A percentile compares a stretch with the other conserved stretches of the same genome.
phyloP scores from a whole-genome alignment of 1,284 basidiomycete species.

The Leccinum subfulvum region DNA sequence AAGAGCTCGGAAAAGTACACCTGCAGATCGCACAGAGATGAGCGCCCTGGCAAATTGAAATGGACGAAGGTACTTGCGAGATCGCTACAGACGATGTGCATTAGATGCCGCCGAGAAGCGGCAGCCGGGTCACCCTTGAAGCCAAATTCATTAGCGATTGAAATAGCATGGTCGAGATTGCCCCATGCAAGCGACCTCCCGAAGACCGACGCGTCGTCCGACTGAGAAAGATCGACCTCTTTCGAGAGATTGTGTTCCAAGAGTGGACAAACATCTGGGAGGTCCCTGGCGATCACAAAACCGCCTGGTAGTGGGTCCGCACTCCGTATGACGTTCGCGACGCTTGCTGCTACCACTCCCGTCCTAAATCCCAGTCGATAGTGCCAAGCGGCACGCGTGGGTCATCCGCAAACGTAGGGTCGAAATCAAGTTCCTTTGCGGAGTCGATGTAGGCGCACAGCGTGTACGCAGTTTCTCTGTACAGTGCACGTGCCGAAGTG shows the following conservation, averaged over 20 bases:
- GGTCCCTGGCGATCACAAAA: conserved; percentile 64
- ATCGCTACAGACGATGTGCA: conserved; percentile 74
- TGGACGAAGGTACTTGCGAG: conserved; percentile 46
- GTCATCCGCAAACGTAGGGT: conserved; percentile 51
- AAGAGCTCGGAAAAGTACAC: conserved; percentile 77
- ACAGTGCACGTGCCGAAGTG: conserved; percentile 2
- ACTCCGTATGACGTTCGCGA: conserved; percentile 37
- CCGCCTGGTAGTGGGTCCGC: conserved; percentile 13
- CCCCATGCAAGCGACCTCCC: conserved; percentile 72
- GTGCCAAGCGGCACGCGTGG: conserved; percentile 16
- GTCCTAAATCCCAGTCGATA: conserved; percentile 75
- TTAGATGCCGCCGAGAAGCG: conserved; percentile 34
- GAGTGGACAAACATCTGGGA: conserved; percentile 65
- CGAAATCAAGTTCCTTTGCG: conserved; percentile 42
- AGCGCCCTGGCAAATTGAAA: not conserved
- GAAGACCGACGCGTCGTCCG: conserved; percentile 15
- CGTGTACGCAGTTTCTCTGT: conserved; percentile 73
- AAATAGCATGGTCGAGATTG: conserved; percentile 37
- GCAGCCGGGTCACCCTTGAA: conserved; percentile 5
- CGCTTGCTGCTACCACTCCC: conserved; percentile 55
- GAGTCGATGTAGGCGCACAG: conserved; percentile 56
- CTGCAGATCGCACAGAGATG: conserved; percentile 32
- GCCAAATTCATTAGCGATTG: conserved; percentile 42
- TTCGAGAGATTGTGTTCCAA: conserved; percentile 47
- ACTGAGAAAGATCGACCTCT: not conserved